Evolutionary conservation across 208 protist species (phyloP), one percentile per base, ranked within the genome.

Genomic region (Crithidia expoeki): DNA sequence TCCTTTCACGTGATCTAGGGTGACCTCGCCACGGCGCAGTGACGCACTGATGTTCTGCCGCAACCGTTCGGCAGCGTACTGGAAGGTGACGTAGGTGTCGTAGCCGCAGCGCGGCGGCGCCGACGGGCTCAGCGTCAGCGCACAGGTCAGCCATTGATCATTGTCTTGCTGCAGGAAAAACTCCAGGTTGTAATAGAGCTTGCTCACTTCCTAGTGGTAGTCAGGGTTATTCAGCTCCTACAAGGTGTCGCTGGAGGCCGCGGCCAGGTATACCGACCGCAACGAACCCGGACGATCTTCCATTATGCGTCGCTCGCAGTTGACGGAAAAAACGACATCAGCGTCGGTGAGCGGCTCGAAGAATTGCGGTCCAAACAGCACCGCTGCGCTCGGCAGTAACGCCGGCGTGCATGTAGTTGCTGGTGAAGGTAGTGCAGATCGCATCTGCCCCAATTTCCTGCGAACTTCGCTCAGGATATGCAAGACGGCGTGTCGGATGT

Each of bases 131-230:
- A 90, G 52, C 25, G 53, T 59, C 7, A 81, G 16, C 16, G 73
- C 74, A 1, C 76, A 16, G 30, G 81, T 68, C 4, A 79, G 33
- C 49, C 51, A 62, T 16, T 34, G 21, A 16, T 72, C 30, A 16
- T 71, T 58, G 21, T 85, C 74, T 25, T 84, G 75, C n/a, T 84
- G 46, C 1, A 72, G 61, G 23, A 74, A 81, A 17, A 87, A 76
- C 68, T 85, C 76, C 19, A 85, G 68, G 68, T 83, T 81, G 66
- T 84, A 61, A 62, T 84, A 83, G 19, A 85, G 36, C 81, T 85
- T 87, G 55, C 74, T 83, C 42, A 90, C 81, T 17, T 60, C 30
- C 85, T 79, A 87, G 14, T 65, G 53, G 25, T 40, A 7, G n/a
- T n/a, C n/a, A 0, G 25, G 25, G 19, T 79, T 38, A 57, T 81